Evolutionary conservation across 2,329 filamentous ascomycete species (phyloP).

Genomic region (Ascochyta rabiei): DNA sequence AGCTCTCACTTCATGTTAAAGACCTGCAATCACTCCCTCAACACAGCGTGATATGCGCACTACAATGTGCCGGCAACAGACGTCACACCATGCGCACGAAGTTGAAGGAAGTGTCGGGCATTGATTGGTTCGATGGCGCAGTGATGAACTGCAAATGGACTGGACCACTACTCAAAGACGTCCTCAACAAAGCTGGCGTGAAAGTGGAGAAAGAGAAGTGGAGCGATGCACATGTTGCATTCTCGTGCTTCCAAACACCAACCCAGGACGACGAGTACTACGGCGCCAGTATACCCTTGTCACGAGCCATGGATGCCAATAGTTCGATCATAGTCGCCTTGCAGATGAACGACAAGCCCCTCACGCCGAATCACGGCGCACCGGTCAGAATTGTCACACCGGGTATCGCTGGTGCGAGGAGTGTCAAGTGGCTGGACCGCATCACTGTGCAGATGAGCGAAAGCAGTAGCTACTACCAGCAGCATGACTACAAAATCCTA

Average conservation of each 20-base stretch:
- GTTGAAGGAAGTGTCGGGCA: conserved; percentile 63
- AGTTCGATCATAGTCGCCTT: conserved; percentile 33
- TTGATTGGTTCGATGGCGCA: conserved; percentile 66
- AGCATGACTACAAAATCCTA: conserved; percentile 65
- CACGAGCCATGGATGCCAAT: conserved; percentile 27
- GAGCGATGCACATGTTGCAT: conserved; percentile 58
- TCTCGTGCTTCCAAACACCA: conserved; percentile 60
- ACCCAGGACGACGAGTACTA: conserved; percentile 65
- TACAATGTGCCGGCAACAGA: conserved; percentile 67
- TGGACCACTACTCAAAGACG: conserved; percentile 58
- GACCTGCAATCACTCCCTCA: conserved; percentile 59
- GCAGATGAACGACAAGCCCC: conserved; percentile 57
- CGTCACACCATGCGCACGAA: conserved; percentile 66
- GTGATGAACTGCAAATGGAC: conserved; percentile 66
- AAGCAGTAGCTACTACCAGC: conserved; percentile 62
- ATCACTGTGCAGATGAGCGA: conserved; percentile 60
- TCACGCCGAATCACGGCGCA: conserved; percentile 58
- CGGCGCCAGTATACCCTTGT: conserved; percentile 59
- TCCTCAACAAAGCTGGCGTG: conserved; percentile 56
- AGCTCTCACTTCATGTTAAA: conserved; percentile 54
- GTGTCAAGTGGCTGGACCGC: conserved; percentile 63
- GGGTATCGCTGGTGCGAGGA: conserved; percentile 60
- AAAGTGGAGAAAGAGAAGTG: conserved; percentile 37
- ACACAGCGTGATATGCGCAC: conserved; percentile 61
- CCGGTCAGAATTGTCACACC: conserved; percentile 60